Evolutionary conservation across 257 asterid species (phyloP).

Genomic region (Scutellaria galericulata): DNA sequence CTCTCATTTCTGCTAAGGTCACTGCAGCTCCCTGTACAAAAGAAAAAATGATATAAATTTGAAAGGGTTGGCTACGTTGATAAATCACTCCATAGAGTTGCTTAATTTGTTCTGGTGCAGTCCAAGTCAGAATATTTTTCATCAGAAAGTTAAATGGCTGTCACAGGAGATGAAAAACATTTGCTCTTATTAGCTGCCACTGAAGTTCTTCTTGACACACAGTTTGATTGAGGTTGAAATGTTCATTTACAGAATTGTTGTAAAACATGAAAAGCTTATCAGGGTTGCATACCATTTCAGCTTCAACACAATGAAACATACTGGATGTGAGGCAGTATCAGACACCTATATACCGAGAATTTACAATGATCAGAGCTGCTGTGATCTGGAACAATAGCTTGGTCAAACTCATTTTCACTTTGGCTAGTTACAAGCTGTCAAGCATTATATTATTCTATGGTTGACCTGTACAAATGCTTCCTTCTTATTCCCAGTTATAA

Average conservation of each 20-base stretch:
- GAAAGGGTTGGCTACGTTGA: constrained; percentile 32
- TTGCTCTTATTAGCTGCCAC: constrained; percentile 6
- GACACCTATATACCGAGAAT: constrained; percentile 14
- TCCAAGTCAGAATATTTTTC: background rate
- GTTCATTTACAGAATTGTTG: background rate
- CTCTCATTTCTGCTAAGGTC: constrained; percentile 83
- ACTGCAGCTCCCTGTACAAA: constrained; percentile 86
- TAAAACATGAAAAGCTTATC: background rate
- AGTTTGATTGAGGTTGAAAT: background rate
- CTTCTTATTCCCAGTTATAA: constrained; percentile 1
- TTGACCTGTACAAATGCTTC: constrained; percentile 21
- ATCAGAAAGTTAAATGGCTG: background rate
- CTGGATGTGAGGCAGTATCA: background rate
- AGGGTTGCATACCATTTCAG: constrained; percentile 1
- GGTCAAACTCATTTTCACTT: constrained; percentile 8
- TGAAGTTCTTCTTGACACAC: background rate
- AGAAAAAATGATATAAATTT: constrained; percentile 22
- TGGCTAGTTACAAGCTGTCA: constrained; percentile 17
- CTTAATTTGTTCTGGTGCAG: constrained; percentile 23
- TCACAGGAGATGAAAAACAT: constrained; percentile 3
- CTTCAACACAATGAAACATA: background rate
- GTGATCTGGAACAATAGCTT: background rate
- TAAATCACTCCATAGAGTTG: constrained; percentile 26
- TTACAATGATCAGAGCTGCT: constrained; percentile 4
- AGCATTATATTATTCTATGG: constrained; percentile 12